These are phyloP conservation scores for Plasmodium ovale DNA, from an alignment of 169 alveolate species.

Conservation along the genomic window DNA sequence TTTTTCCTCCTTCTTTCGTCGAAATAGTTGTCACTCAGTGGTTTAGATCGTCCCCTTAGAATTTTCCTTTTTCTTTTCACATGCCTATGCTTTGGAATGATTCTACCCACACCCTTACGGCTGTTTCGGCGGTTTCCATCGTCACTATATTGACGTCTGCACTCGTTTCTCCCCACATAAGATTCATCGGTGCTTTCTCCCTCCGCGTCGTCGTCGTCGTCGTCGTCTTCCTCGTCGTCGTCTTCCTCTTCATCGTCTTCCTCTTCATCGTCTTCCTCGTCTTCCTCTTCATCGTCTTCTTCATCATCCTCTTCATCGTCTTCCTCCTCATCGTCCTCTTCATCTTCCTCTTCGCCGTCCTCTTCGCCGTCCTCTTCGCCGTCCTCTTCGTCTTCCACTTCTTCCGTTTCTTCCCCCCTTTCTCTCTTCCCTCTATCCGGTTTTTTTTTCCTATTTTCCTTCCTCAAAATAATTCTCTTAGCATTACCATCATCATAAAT, in stretches of 20 bases:
- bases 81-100: background rate
- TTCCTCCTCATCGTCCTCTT: background rate
- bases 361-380: conserved; percentile 1
- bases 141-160: background rate
- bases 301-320: conserved; percentile 10
- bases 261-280: background rate
- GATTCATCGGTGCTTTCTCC: background rate
- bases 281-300: background rate
- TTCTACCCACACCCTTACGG: background rate
- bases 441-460: background rate
- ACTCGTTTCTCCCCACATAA: too few relatives aligned
- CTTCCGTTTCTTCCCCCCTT: background rate
- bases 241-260: background rate
- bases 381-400: background rate
- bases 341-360: background rate
- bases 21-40: conserved; percentile 53
- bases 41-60: background rate
- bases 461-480: conserved; percentile 17
- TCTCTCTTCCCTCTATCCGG: background rate
- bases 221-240: background rate
- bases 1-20: conserved; percentile 25
- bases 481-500: conserved; percentile 56
- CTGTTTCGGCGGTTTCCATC: too few relatives aligned
- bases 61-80: background rate
- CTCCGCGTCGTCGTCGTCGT: background rate